Evolutionary conservation across 2,329 filamentous ascomycete species (phyloP).

Genomic region (Penicillium sp.): DNA sequence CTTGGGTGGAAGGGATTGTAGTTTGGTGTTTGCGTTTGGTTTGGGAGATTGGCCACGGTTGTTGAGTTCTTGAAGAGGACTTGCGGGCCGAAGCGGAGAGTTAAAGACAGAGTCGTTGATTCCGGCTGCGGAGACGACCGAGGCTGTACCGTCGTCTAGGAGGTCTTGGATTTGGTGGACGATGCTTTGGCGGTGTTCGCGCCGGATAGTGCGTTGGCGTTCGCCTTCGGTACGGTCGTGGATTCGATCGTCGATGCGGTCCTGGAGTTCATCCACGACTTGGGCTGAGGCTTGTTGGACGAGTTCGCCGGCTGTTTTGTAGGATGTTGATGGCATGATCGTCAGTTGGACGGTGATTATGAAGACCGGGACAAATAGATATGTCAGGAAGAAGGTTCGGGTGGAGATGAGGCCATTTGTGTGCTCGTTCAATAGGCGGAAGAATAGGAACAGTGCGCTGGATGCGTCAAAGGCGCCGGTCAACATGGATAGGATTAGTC

Average conservation of each 20-base stretch:
- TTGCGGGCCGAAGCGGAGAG: neutral
- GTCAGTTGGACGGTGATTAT: conserved; percentile 70
- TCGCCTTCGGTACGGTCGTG: conserved; percentile 52
- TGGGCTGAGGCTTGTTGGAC: conserved; percentile 69
- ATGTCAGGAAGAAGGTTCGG: conserved; percentile 70
- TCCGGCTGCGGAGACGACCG: conserved; percentile 3
- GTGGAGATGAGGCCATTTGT: conserved; percentile 62
- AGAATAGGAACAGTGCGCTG: conserved; percentile 75
- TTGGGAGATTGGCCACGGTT: conserved; percentile 8
- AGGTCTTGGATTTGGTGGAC: conserved; percentile 74
- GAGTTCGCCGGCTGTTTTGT: conserved; percentile 84
- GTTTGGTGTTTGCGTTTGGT: neutral
- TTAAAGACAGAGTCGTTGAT: conserved; percentile 27
- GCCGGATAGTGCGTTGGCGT: conserved; percentile 57
- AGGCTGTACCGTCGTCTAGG: conserved; percentile 56
- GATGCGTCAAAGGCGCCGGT: conserved; percentile 85
- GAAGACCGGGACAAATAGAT: conserved; percentile 69
- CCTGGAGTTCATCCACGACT: conserved; percentile 57
- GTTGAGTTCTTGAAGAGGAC: neutral
- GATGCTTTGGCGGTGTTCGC: conserved; percentile 63
- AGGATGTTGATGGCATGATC: conserved; percentile 74
- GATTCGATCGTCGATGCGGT: conserved; percentile 60
- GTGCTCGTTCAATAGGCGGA: conserved; percentile 70
- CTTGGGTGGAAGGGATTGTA: conserved; percentile 7
- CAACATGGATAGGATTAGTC: conserved; percentile 76